A percentile compares a stretch with the other conserved stretches of the same genome.
Conservation (phyloP, 306 rosid species). For the Vigna unguiculata region DNA sequence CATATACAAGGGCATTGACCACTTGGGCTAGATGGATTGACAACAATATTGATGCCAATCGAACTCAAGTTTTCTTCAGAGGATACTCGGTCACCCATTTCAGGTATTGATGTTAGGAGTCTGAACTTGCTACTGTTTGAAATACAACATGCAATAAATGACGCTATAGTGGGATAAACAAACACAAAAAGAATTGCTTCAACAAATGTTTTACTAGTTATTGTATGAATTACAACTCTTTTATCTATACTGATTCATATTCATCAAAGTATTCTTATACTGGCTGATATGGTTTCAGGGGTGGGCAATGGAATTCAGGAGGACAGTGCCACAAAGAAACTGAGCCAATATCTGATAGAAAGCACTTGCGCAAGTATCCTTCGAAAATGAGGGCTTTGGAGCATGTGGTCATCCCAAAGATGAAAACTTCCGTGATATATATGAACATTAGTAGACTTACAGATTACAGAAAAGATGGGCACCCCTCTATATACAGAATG, state of each 20-base stretch:
- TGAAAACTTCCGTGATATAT: conserved; percentile 76
- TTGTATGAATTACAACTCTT: too few species aligned
- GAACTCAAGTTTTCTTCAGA: conserved; percentile 83
- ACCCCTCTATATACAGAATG: conserved; percentile 82
- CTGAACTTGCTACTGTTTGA: not conserved
- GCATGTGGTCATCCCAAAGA: conserved; percentile 58
- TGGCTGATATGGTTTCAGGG: conserved; percentile 62
- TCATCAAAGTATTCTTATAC: conserved; percentile 1
- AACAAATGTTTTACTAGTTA: too few species aligned
- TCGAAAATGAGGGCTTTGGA: conserved; percentile 88
- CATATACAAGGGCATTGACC: conserved; percentile 81
- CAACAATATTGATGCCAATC: conserved; percentile 61
- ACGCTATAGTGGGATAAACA: too few species aligned
- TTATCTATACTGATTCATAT: not conserved
- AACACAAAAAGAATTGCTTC: too few species aligned
- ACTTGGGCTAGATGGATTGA: conserved; percentile 94
- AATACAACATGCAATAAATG: too few species aligned
- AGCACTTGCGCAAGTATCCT: conserved; percentile 66
- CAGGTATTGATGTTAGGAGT: conserved; percentile 57
- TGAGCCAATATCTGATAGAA: conserved; percentile 70
- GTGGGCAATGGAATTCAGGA: conserved; percentile 98
- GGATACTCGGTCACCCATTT: conserved; percentile 94
- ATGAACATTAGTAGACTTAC: conserved; percentile 88
- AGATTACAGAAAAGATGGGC: conserved; percentile 89
- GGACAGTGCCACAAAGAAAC: conserved; percentile 88